Conservation (phyloP, 352 stramenopile genomes). For the Globisporangium splendens region DNA sequence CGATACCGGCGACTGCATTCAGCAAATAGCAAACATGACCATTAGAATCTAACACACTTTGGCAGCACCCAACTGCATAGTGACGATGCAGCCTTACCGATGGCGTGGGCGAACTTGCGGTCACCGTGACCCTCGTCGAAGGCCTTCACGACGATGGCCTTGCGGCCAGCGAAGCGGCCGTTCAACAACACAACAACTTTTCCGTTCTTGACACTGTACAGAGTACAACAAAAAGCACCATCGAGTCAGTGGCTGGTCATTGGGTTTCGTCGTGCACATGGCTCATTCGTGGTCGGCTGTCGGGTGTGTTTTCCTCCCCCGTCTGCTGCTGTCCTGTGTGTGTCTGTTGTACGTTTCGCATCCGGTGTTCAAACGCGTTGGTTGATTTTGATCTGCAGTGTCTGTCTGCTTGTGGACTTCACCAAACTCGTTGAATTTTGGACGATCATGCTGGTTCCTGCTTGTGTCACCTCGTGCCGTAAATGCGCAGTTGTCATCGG, state of each 20-base stretch:
- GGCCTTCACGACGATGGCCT: conserved; percentile 99
- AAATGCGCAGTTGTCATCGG: too few species aligned
- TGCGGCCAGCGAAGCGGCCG: conserved; percentile 98
- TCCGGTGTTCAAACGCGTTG: too few species aligned
- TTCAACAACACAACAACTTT: conserved; percentile 99
- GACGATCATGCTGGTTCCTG: too few species aligned
- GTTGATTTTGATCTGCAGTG: too few species aligned
- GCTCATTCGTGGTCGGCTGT: too few species aligned
- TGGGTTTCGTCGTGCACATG: neutral
- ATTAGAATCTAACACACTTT: neutral
- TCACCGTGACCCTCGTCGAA: conserved; percentile 95
- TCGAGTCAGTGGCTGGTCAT: neutral
- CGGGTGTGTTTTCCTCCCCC: too few species aligned
- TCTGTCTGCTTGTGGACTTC: too few species aligned
- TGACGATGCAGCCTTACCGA: conserved; percentile 52
- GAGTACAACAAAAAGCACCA: conserved; percentile 5
- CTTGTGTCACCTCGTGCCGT: too few species aligned
- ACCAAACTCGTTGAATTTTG: too few species aligned
- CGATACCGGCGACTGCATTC: conserved; percentile 90
- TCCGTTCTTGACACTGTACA: conserved; percentile 93
- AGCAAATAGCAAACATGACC: neutral
- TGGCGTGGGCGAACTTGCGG: conserved; percentile 97
- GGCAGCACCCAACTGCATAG: neutral
- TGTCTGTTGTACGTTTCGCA: too few species aligned
- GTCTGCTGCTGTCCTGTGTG: too few species aligned